Percentiles rank a stretch among this genome's conserved stretches.
Conservation (phyloP, 106 monocot genomes). For the Phalaenopsis equestris region DNA sequence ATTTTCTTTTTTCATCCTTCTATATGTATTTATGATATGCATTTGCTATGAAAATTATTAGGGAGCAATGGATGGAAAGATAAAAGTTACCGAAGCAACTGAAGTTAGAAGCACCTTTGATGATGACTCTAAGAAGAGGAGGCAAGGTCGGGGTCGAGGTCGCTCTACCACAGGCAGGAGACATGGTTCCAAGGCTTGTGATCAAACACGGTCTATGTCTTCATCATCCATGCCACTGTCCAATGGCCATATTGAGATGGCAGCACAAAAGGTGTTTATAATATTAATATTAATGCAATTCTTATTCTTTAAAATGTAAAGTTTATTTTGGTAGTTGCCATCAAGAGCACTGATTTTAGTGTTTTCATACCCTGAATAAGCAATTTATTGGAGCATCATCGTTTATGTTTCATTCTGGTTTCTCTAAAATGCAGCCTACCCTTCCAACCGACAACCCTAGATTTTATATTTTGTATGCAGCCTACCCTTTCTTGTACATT, state of each 20-base stretch:
- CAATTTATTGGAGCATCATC: not conserved
- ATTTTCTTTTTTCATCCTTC: not conserved
- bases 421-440: not conserved
- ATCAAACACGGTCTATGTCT: conserved; percentile 37
- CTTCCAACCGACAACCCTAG: too few species aligned
- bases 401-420: not conserved
- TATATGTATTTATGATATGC: not conserved
- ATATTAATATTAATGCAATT: not conserved
- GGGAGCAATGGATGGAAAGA: conserved; percentile 41
- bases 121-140: conserved; percentile 54
- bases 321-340: not conserved
- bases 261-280: conserved; percentile 39
- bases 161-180: conserved; percentile 45
- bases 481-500: too few species aligned
- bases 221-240: conserved; percentile 14
- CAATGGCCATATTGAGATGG: conserved; percentile 72
- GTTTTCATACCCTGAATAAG: not conserved
- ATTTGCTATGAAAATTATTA: conserved; percentile 18
- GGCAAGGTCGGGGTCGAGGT: conserved; percentile 78
- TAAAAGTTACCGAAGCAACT: conserved; percentile 24
- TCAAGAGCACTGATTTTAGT: not conserved
- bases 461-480: too few species aligned
- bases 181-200: conserved; percentile 57
- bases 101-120: conserved; percentile 37
- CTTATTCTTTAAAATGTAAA: not conserved